Evolutionary conservation across 371 early-diverging fungal genomes (phyloP), one percentile per base, ranked within the genome.

Genomic region (Mucor circinelloides): DNA sequence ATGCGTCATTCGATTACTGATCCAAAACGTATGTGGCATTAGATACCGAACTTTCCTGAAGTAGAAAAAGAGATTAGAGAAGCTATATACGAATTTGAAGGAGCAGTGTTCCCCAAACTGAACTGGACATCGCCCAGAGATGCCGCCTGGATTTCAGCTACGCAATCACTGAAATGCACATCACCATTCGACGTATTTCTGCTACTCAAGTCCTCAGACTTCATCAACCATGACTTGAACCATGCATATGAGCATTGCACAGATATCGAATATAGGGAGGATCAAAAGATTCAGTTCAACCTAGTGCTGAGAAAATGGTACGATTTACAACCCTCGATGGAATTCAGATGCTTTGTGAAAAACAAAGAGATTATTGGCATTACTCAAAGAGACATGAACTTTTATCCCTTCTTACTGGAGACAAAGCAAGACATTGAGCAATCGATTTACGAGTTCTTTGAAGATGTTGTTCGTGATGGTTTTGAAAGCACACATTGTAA

Each of bases 81-180:
- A n/a, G 82, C 87, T 1, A 90, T 98, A 19, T 82, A 79, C 5
- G 81, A 85, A 28, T 85, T 93, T 28, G 95, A 91, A 32, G 95
- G 95, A 3, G 87, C 84, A 27, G 94, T 94, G 17, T 94, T 98
- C 71, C 96, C 97, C 15, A 95, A 97, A 56, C 85, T 97, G 64
- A 94, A 93, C 72, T 98, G 98, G 98, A 92, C 93, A 52, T 90
- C 95, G 5, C 98, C 98, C 2, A 89, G 91, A 60, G 98, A 98
- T 74, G 97, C 98, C 2, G 84, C 89, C 4, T 97, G 97, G 96
- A 95, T 97, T 44, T 73, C 94, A 9, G 78, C 91, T 6, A 90
- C 88, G 23, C 89, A 91, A 21, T 89, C 93, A 0, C 77, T 98
- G 27, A 86, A 88, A 66, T 97, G 97, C 79, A 85, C 79, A 36